These are phyloP conservation scores for Trifolium fragiferum DNA, from an alignment of 306 rosid species.

Conservation along the genomic window DNA sequence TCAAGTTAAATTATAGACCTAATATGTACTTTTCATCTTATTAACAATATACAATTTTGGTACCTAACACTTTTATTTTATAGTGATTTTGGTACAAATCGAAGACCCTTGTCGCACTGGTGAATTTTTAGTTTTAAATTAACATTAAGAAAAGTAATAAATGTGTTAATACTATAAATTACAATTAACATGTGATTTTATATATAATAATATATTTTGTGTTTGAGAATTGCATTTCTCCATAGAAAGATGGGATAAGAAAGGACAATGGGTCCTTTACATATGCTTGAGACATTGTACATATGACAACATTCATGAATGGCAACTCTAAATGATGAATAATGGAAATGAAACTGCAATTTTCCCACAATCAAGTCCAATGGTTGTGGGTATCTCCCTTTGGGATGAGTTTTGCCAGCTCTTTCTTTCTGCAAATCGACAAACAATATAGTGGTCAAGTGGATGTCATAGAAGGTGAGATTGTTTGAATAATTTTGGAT, in stretches of 20 bases:
- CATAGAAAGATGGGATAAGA: neutral
- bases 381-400: no score
- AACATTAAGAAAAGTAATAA: no score
- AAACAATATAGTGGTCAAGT: no score
- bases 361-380: neutral
- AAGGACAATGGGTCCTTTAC: neutral
- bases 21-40: neutral
- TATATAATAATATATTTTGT: no score
- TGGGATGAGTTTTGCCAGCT: neutral
- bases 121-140: no score
- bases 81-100: neutral
- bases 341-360: neutral
- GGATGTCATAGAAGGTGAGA: neutral
- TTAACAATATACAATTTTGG: neutral
- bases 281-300: neutral
- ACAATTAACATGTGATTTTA: neutral
- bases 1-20: no score
- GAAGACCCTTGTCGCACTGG: neutral
- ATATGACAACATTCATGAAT: neutral
- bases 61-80: no score
- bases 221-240: neutral
- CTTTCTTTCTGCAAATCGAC: neutral
- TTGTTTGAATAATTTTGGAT: no score
- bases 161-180: neutral
- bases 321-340: neutral